A percentile compares a stretch with the other conserved stretches of the same genome.
Evolutionary conservation across 2,329 filamentous ascomycete species (phyloP).

Genomic region (Tolypocladium amazonense): DNA sequence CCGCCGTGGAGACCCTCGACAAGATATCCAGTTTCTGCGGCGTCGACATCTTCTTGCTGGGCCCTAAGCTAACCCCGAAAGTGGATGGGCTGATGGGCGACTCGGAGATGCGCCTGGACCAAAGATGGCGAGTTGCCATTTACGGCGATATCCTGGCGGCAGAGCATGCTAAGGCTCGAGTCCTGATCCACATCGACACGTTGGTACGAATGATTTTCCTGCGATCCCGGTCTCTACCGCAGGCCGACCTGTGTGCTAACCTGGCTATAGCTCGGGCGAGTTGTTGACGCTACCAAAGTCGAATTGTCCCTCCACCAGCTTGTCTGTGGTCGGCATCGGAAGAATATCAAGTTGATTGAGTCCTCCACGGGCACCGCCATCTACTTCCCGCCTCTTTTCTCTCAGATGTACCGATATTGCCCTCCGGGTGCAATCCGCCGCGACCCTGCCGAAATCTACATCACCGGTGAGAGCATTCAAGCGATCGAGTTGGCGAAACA

Average conservation of each 20-base stretch:
- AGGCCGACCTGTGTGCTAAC: slow-evolving; percentile 6
- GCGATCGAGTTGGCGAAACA: slow-evolving; percentile 83
- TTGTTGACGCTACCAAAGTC: slow-evolving; percentile 70
- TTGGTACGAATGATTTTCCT: slow-evolving; percentile 43
- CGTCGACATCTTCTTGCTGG: slow-evolving; percentile 91
- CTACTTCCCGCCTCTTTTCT: slow-evolving; percentile 94
- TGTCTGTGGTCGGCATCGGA: slow-evolving; percentile 84
- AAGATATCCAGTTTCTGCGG: slow-evolving; percentile 80
- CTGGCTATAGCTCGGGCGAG: slow-evolving; percentile 49
- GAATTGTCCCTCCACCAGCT: slow-evolving; percentile 84
- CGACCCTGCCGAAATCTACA: slow-evolving; percentile 84
- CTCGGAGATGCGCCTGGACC: slow-evolving; percentile 74
- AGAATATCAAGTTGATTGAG: slow-evolving; percentile 97
- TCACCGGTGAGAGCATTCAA: slow-evolving; percentile 80
- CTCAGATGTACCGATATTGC: slow-evolving; percentile 81
- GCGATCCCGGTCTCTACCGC: not conserved
- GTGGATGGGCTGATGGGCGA: slow-evolving; percentile 66
- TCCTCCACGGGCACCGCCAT: slow-evolving; percentile 93
- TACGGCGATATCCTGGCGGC: slow-evolving; percentile 92
- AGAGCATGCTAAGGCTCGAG: slow-evolving; percentile 92
- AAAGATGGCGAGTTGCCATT: slow-evolving; percentile 84
- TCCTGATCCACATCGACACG: slow-evolving; percentile 95
- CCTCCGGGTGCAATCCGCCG: slow-evolving; percentile 72
- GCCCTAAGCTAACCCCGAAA: slow-evolving; percentile 76
- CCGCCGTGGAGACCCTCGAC: slow-evolving; percentile 77